Percentiles rank a stretch among this genome's conserved stretches.
phyloP scores from a whole-genome alignment of 352 stramenopile genomes.

The Pythium dissotocum region DNA sequence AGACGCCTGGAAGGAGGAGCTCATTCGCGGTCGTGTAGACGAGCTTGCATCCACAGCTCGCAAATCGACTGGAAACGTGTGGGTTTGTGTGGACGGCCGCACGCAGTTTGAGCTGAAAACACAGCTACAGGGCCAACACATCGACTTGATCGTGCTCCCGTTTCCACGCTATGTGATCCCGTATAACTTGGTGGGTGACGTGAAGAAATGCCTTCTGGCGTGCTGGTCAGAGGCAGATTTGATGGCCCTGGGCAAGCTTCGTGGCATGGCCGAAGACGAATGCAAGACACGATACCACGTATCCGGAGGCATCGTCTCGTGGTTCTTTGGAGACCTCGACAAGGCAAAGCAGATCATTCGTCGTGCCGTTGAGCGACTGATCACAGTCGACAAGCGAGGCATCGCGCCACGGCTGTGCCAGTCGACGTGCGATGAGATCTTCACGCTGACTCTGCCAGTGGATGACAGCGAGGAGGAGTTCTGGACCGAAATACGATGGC shows the following conservation, averaged over 20 bases:
- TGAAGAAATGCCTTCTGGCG: background rate
- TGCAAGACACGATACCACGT: background rate
- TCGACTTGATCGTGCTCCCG: background rate
- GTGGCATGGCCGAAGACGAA: background rate
- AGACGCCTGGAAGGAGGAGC: background rate
- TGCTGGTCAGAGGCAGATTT: background rate
- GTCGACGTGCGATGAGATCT: background rate
- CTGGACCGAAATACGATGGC: background rate
- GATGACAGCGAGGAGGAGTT: background rate
- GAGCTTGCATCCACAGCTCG: background rate
- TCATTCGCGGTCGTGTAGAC: background rate
- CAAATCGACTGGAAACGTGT: background rate
- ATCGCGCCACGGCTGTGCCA: background rate
- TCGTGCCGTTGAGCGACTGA: background rate
- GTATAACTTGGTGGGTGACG: background rate
- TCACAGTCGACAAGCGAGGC: background rate
- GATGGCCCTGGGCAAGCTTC: background rate
- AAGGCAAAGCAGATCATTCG: background rate
- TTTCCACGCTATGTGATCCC: background rate
- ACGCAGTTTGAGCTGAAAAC: background rate
- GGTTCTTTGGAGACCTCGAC: background rate
- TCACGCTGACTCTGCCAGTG: background rate
- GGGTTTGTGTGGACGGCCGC: background rate
- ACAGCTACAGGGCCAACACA: background rate
- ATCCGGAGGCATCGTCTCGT: background rate